These are phyloP conservation scores for Globisporangium barbulae DNA, from an alignment of 352 stramenopile species.

Conservation along the genomic window DNA sequence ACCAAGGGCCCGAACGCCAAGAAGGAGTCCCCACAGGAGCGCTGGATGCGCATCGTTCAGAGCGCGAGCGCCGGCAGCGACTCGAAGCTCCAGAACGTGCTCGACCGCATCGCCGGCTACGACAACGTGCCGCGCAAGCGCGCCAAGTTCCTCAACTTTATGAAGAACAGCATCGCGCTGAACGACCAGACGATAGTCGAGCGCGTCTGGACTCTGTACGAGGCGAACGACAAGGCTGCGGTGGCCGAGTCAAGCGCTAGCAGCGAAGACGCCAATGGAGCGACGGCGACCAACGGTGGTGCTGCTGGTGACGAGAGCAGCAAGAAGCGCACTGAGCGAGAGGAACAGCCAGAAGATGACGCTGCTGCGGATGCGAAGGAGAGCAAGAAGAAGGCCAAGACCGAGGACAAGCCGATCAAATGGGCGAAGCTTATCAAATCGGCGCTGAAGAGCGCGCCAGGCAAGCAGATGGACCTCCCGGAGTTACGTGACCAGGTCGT, in stretches of 20 bases:
- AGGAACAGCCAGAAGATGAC: constrained; percentile 22
- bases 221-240: constrained; percentile 54
- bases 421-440: constrained; percentile 70
- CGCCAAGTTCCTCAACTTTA: constrained; percentile 93
- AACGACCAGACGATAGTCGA: constrained; percentile 46
- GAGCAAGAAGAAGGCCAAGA: constrained; percentile 33
- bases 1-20: constrained; percentile 51
- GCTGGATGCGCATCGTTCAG: constrained; percentile 81
- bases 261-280: constrained; percentile 6
- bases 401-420: constrained; percentile 45
- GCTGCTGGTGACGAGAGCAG: constrained; percentile 9
- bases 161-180: constrained; percentile 79
- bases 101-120: constrained; percentile 76
- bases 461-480: constrained; percentile 54
- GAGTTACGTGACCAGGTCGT: constrained; percentile 46
- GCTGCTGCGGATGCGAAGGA: constrained; percentile 32
- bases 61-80: constrained; percentile 43
- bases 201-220: constrained; percentile 69
- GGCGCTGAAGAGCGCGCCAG: constrained; percentile 38
- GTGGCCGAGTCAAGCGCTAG: constrained; percentile 18
- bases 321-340: constrained; percentile 48
- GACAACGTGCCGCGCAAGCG: constrained; percentile 93
- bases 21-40: constrained; percentile 86
- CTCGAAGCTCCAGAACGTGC: constrained; percentile 52
- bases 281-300: constrained; percentile 11